Percentiles rank a stretch among this genome's conserved stretches.
Conservation (phyloP, 2,329 filamentous ascomycete species). For the Cercospora sesami region DNA sequence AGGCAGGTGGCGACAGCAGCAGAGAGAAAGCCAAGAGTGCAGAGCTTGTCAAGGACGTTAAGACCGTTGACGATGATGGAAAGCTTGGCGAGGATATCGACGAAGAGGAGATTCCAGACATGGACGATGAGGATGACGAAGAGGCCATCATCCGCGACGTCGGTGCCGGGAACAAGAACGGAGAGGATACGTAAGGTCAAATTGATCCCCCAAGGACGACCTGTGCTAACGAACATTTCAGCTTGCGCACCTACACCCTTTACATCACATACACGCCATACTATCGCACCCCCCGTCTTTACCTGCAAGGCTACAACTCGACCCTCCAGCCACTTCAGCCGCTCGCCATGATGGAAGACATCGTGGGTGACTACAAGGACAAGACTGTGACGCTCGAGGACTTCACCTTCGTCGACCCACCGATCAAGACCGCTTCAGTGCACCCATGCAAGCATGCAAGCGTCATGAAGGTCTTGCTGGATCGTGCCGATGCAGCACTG, state of each 20-base stretch:
- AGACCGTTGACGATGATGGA: slow-evolving; percentile 85
- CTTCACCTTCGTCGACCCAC: slow-evolving; percentile 89
- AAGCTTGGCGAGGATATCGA: slow-evolving; percentile 78
- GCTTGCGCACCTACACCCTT: slow-evolving; percentile 87
- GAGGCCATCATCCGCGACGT: slow-evolving; percentile 91
- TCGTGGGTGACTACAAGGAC: slow-evolving; percentile 94
- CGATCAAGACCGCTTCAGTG: slow-evolving; percentile 92
- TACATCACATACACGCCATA: slow-evolving; percentile 98
- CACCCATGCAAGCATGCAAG: slow-evolving; percentile 96
- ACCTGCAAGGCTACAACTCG: slow-evolving; percentile 83
- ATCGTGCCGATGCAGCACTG: slow-evolving; percentile 89
- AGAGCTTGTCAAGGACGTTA: slow-evolving; percentile 76
- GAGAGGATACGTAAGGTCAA: slow-evolving; percentile 56
- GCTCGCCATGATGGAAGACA: slow-evolving; percentile 91
- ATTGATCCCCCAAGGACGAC: background rate
- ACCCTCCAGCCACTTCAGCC: slow-evolving; percentile 70
- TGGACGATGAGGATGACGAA: slow-evolving; percentile 94
- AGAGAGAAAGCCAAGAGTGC: slow-evolving; percentile 40
- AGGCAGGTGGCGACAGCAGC: slow-evolving; percentile 79
- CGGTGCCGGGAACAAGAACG: slow-evolving; percentile 44
- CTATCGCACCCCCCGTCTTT: slow-evolving; percentile 92
- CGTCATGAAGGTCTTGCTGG: slow-evolving; percentile 96
- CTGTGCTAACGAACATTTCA: slow-evolving; percentile 35
- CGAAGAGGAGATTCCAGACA: slow-evolving; percentile 87
- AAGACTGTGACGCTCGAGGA: slow-evolving; percentile 98